Conservation (phyloP, 2,329 filamentous ascomycete species). For the Tolypocladium tundrense region DNA sequence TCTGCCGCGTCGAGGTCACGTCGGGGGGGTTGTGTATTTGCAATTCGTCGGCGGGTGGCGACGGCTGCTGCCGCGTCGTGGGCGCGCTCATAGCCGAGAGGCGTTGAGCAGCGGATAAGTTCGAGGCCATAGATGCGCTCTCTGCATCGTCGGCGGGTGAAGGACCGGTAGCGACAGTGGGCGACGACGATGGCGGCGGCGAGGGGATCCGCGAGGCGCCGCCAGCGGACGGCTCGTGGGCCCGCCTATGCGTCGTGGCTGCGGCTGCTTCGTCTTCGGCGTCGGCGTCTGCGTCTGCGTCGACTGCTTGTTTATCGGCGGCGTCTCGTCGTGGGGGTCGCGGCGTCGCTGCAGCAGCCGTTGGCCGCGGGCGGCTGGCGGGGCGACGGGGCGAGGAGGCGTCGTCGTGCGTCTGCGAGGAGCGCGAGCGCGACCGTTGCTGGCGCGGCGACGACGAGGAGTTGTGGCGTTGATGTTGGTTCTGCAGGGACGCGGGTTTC, state of each 20-base stretch:
- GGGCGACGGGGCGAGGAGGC: slow-evolving; percentile 8
- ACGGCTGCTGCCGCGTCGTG: slow-evolving; percentile 20
- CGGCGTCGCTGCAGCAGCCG: slow-evolving; percentile 10
- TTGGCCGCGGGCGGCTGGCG: slow-evolving; percentile 15
- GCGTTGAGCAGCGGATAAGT: slow-evolving; percentile 11
- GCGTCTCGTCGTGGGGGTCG: slow-evolving; percentile 13
- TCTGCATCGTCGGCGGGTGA: slow-evolving; percentile 30
- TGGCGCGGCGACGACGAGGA: slow-evolving; percentile 10
- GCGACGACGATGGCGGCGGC: slow-evolving; percentile 43
- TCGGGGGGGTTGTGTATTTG: slow-evolving; percentile 15
- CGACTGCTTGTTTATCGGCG: slow-evolving; percentile 1
- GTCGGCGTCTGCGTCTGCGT: not conserved
- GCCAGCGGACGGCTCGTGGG: slow-evolving; percentile 17
- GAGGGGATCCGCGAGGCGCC: slow-evolving; percentile 41
- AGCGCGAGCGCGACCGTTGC: slow-evolving; percentile 10
- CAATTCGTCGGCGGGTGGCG: slow-evolving; percentile 24
- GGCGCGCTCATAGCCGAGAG: slow-evolving; percentile 8
- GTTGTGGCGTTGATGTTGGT: slow-evolving; percentile 27
- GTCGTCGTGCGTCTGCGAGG: slow-evolving; percentile 5
- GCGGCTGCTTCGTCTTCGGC: not conserved
- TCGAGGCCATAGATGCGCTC: slow-evolving; percentile 39
- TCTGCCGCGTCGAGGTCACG: not conserved
- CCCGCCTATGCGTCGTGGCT: not conserved
- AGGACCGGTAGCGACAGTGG: slow-evolving; percentile 26
- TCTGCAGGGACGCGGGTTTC: slow-evolving; percentile 32